Conservation (phyloP, 1,284 basidiomycete genomes). For the Trametes sp. region DNA sequence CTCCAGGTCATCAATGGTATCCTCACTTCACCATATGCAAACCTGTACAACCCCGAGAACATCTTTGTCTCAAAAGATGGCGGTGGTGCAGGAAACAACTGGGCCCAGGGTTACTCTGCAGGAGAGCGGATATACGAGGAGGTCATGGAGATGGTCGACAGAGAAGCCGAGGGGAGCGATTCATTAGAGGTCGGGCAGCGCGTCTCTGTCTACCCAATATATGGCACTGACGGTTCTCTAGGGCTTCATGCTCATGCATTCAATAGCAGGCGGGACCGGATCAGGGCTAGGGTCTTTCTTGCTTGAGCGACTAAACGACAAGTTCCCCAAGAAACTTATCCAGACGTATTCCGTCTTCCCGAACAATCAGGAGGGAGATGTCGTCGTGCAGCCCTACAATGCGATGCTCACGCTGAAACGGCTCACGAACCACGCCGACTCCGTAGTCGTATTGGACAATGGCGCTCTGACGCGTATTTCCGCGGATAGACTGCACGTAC, state of each 20-base stretch:
- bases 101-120: constrained; percentile 93
- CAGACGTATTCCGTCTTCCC: constrained; percentile 99
- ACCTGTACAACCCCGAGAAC: constrained; percentile 98
- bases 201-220: not conserved
- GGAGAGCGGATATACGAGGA: constrained; percentile 97
- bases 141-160: constrained; percentile 98
- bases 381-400: constrained; percentile 99
- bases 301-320: constrained; percentile 95
- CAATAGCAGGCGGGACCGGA: constrained; percentile 98
- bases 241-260: constrained; percentile 99
- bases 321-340: constrained; percentile 98
- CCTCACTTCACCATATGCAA: constrained; percentile 89
- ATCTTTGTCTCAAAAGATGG: constrained; percentile 96
- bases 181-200: constrained; percentile 86
- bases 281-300: constrained; percentile 98
- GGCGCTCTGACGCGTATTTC: constrained; percentile 93
- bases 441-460: constrained; percentile 97
- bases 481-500: constrained; percentile 89
- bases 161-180: constrained; percentile 98
- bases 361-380: constrained; percentile 89
- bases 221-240: constrained; percentile 44
- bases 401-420: constrained; percentile 94
- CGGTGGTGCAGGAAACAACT: constrained; percentile 98
- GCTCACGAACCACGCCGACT: constrained; percentile 95
- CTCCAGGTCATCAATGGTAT: constrained; percentile 95